Evolutionary conservation across 2,329 filamentous ascomycete species (phyloP).

Genomic region (Epichloe sylvatica): DNA sequence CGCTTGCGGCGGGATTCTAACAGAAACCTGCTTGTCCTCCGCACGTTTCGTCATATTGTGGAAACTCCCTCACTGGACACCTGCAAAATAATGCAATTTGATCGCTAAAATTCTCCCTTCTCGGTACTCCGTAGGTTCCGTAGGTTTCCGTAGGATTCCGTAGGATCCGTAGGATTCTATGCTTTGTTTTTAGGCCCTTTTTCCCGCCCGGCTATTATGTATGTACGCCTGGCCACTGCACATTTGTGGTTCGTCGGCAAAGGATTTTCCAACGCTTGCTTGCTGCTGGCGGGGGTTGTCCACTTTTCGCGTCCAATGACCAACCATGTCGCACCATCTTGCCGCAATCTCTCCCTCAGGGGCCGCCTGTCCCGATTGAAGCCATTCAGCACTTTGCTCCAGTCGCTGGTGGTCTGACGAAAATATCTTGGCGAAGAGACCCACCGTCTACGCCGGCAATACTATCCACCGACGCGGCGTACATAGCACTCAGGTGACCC

Average conservation of each 20-base stretch:
- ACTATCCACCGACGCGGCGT: conserved; percentile 15
- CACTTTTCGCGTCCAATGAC: conserved; percentile 3
- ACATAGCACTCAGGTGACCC: conserved; percentile 13
- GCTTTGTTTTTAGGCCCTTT: too few relatives aligned
- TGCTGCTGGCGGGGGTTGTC: conserved; percentile 1
- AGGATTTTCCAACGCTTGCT: background rate
- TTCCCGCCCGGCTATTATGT: too few relatives aligned
- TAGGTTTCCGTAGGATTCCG: too few relatives aligned
- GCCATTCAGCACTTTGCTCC: background rate
- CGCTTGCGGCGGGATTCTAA: too few relatives aligned
- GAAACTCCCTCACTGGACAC: too few relatives aligned
- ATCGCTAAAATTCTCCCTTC: too few relatives aligned
- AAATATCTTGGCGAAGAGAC: conserved; percentile 8
- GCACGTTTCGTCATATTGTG: background rate
- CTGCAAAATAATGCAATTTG: background rate
- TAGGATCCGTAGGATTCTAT: too few relatives aligned
- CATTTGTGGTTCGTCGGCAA: background rate
- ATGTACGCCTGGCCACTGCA: too few relatives aligned
- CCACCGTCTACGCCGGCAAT: conserved; percentile 17
- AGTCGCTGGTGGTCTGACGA: background rate
- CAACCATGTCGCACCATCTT: conserved; percentile 2
- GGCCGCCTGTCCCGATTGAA: conserved; percentile 1
- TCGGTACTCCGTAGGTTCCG: too few relatives aligned
- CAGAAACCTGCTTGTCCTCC: too few relatives aligned
- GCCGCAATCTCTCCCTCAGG: conserved; percentile 4